Evolutionary conservation across 441 rosid genomes (phyloP), one percentile per base, ranked within the genome.

Genomic region (Kokia cookei): DNA sequence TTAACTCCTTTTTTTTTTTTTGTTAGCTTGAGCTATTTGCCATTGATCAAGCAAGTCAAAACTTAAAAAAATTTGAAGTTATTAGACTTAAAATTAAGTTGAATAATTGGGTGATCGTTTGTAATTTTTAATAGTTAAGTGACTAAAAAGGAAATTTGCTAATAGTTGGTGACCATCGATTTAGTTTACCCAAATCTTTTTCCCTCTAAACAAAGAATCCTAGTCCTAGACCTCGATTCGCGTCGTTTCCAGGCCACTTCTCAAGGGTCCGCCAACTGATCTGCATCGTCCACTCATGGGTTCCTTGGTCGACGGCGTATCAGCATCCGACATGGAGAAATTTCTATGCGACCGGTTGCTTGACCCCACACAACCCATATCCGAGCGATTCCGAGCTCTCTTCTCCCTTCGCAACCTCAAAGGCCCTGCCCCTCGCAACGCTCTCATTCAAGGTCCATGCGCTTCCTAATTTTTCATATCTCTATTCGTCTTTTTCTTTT

Each of bases 371-470:
- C 91, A 85, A 65, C 82, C 97, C 15, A 93, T 96, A 76, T 84
- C 93, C 10, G 94, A 91, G 85, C 88, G 98, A 12, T 91, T 93
- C 82, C 81, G 97, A 66, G 97, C 93, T 32, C 92, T 91, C 78
- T 96, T 93, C 86, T 96, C 99, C 74, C 96, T 92, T 75, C 98
- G 99, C 58, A 96, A 93, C 82, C 89, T 96, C 80, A 91, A 84
- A 80, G 99, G 98, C 65, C 75, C 92, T 0, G 94, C 76, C 69
- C 92, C 97, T 75, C 92, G 96, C 58, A 32, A 79, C 48, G 97
- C 97, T 80, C 92, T 96, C 42, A 81, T 96, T 73, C 81, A 73
- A 11, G 96, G 97, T 96, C 27, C 43, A 3, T 43, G 11, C 7
- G 19, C 48, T 40, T 40, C 32, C 1, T 27, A n/a, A 8, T 64